Evolutionary conservation across 148 eudicot species (phyloP), one percentile per base, ranked within the genome.

Genomic region (Rhododendron simsii): DNA sequence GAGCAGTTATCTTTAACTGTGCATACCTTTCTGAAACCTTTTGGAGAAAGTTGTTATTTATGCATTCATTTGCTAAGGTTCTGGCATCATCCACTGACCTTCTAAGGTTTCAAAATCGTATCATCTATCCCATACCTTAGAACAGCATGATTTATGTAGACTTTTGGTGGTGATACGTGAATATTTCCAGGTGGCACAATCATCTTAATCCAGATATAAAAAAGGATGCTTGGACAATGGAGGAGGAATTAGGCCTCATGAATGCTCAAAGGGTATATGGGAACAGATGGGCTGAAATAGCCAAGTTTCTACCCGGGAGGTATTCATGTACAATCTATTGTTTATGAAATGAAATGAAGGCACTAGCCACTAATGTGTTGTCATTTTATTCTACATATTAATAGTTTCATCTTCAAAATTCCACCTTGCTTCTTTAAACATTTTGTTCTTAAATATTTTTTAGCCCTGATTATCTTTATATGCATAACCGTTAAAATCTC

Each of bases 221-320:
- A 89, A 95, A 88, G 86, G 99, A 96, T 84, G 95, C 98, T 81
- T 96, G 99, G 99, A 90, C 94, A 35, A 83, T 93, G 90, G 96
- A 94, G 63, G 99, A 96, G 87, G 99, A 96, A 88, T 75, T 90
- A 50, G 90, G 91, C 78, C 94, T 96, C 89, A 92, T 96, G 92
- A 93, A 92, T 86, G 98, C 98, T n/a, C 99, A 95, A 85, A 91
- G 90, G 63, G 61, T 85, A 51, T 85, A 95, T 88, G 99, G 99
- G 76, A 96, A 96, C 89, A 96, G 91, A 87, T 96, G 99, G 99
- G 99, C 99, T 87, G 98, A 95, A 92, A 94, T 96, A 86, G 98
- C 99, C 39, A 96, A 91, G 87, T 89, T 89, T 85, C 88, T 96
- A 84, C 98, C 95, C 37, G 99, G 99, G 88, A 95, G 99, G 99